Conservation (phyloP, 345 rosid species). For the Mallotus nudiflorus region DNA sequence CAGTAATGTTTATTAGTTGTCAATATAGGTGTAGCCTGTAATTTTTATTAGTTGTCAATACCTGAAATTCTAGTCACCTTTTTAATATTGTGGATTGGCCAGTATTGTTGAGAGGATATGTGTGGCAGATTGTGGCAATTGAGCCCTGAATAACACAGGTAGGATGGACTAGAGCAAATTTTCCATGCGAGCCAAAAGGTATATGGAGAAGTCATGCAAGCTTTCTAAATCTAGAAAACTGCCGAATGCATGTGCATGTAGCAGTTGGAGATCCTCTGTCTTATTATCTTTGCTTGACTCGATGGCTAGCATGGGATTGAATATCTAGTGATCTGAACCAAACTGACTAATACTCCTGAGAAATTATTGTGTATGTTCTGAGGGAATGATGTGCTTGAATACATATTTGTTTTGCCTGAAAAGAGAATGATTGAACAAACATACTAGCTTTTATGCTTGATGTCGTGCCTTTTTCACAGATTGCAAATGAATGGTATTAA, state of each 20-base stretch:
- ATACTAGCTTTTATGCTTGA: conserved; percentile 5
- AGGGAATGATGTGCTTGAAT: background rate
- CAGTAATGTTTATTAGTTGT: too few species aligned
- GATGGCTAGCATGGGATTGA: conserved; percentile 16
- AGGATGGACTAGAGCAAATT: too few species aligned
- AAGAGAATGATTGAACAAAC: conserved; percentile 6
- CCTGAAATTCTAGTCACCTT: background rate
- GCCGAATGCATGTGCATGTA: background rate
- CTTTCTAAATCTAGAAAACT: background rate
- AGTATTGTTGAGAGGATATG: background rate
- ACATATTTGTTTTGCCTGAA: background rate
- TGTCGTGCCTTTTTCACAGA: background rate
- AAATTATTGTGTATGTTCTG: background rate
- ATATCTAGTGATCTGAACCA: conserved; percentile 19
- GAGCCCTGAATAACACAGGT: too few species aligned
- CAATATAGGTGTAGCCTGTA: too few species aligned
- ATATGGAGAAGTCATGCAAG: too few species aligned
- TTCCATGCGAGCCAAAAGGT: too few species aligned
- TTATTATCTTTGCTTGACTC: background rate
- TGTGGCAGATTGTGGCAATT: background rate
- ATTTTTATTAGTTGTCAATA: background rate
- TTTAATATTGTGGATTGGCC: background rate
- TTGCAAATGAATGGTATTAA: background rate
- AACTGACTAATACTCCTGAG: conserved; percentile 11
- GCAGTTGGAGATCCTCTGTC: too few species aligned